These are phyloP conservation scores for Trichoderma semiorbis DNA, from an alignment of 2,329 filamentous ascomycete species.

Conservation along the genomic window DNA sequence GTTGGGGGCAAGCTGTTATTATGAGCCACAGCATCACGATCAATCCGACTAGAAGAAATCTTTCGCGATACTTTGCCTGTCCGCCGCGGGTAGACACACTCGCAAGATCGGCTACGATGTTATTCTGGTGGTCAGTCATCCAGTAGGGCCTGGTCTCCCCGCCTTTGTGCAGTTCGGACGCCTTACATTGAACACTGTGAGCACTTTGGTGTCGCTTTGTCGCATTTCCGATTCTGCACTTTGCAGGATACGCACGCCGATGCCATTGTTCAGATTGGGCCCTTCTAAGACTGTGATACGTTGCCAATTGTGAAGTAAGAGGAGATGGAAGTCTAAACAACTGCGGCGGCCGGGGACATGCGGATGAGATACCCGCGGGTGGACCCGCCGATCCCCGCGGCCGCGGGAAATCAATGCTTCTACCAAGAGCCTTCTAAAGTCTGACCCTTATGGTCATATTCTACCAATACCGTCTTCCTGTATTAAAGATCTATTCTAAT, in stretches of 20 bases:
- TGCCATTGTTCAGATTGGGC: background rate
- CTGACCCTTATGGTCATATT: background rate
- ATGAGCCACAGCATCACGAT: background rate
- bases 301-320: background rate
- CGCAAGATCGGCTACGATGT: background rate
- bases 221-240: background rate
- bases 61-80: background rate
- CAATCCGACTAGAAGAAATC: background rate
- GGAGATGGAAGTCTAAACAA: background rate
- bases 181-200: background rate
- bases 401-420: background rate
- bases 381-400: background rate
- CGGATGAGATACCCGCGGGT: background rate
- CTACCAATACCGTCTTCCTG: background rate
- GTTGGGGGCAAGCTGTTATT: too few relatives aligned
- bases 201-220: background rate
- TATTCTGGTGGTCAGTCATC: background rate
- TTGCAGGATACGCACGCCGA: background rate
- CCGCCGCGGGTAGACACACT: background rate
- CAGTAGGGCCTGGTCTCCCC: background rate
- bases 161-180: background rate
- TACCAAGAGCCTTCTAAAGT: background rate
- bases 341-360: background rate
- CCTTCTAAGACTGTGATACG: background rate
- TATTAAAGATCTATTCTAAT: rapidly evolving